A percentile compares a stretch with the other conserved stretches of the same genome.
Evolutionary conservation across 352 stramenopile genomes (phyloP).

Genomic region (Phytophthora pisi): DNA sequence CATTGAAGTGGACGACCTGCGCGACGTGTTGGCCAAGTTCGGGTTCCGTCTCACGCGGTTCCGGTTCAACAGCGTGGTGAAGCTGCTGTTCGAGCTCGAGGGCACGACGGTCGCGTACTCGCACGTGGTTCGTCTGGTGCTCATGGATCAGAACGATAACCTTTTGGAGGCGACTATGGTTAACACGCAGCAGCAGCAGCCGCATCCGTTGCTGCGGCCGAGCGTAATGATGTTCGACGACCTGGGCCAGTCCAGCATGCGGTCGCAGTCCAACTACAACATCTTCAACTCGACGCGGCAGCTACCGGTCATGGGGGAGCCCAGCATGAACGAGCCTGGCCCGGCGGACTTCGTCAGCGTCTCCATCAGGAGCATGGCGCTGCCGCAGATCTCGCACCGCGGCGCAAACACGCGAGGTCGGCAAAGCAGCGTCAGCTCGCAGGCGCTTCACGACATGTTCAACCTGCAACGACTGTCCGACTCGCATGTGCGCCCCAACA

Average conservation of each 20-base stretch:
- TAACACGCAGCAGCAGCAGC: not conserved
- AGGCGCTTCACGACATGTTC: constrained; percentile 23
- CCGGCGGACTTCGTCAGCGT: constrained; percentile 23
- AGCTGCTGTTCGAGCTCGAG: constrained; percentile 54
- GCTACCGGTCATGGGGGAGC: constrained; percentile 3
- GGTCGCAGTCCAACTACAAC: constrained; percentile 37
- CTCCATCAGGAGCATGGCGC: constrained; percentile 1
- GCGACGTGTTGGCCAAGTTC: constrained; percentile 44
- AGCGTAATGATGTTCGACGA: constrained; percentile 33
- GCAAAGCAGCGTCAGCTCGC: constrained; percentile 24
- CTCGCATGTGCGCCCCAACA: not conserved
- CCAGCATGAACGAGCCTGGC: constrained; percentile 17
- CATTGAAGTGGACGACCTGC: constrained; percentile 52
- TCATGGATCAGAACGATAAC: constrained; percentile 34
- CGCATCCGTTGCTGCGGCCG: constrained; percentile 25
- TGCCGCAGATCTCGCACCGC: constrained; percentile 12
- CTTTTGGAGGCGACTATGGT: constrained; percentile 9
- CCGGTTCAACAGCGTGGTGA: constrained; percentile 68
- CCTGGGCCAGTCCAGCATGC: constrained; percentile 23
- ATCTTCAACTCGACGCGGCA: constrained; percentile 29
- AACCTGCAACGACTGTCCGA: constrained; percentile 24
- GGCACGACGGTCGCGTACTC: constrained; percentile 43
- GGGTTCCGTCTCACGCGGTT: constrained; percentile 58
- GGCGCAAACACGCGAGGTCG: not conserved
- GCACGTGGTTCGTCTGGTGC: constrained; percentile 50